phyloP scores from a whole-genome alignment of 2,329 filamentous ascomycete genomes.

The Colletotrichum sp. region DNA sequence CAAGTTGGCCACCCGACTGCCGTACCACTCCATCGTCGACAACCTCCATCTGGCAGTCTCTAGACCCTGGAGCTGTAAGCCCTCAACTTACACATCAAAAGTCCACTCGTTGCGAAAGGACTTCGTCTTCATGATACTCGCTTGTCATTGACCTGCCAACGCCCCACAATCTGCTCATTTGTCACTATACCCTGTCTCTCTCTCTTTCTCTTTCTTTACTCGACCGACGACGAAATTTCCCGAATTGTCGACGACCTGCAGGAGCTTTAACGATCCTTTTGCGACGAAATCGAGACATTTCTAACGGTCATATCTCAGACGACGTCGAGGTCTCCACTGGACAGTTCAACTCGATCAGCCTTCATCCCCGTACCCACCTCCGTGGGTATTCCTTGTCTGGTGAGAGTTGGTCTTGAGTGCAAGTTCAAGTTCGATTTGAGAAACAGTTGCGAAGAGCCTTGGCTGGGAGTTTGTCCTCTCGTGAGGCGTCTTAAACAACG shows the following conservation, averaged over 20 bases:
- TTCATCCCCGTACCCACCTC: not conserved
- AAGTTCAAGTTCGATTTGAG: not conserved
- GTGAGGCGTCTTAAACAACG: not conserved
- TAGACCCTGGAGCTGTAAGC: not conserved
- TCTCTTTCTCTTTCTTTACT: not conserved
- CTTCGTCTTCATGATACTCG: not conserved
- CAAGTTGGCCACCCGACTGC: slow-evolving; percentile 17
- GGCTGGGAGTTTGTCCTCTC: not conserved
- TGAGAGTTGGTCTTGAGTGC: not conserved
- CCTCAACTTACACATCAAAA: not conserved
- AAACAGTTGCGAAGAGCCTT: not conserved
- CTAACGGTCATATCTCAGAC: not conserved
- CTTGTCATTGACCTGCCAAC: not conserved
- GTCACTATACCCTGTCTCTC: not conserved
- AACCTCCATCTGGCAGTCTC: not conserved
- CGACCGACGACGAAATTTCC: not conserved
- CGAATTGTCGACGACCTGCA: not conserved
- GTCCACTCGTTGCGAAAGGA: not conserved
- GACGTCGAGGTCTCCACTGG: not conserved
- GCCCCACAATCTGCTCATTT: slow-evolving; percentile 6
- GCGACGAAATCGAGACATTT: not conserved
- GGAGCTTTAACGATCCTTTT: not conserved
- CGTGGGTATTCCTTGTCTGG: slow-evolving; percentile 12
- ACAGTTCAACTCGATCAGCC: not conserved
- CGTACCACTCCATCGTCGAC: slow-evolving; percentile 9